Base-by-base conservation (phyloP, 495 filamentous ascomycete genomes). In the Monascus purpureus region DNA sequence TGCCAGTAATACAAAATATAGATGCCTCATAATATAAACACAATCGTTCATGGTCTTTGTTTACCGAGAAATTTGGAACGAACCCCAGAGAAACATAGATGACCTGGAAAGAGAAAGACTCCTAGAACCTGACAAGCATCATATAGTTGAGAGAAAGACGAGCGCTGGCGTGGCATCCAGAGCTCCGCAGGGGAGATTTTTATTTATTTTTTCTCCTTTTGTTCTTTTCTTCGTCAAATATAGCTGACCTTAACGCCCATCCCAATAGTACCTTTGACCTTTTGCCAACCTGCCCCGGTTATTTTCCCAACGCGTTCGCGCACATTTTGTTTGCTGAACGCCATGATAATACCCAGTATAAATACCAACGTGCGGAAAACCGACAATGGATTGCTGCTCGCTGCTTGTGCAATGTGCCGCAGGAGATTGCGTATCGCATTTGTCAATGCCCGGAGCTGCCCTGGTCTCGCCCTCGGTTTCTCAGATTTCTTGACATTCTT, bases 221-320 rank as follows among this genome's bases (percentile, higher is more conserved):
- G n/a, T n/a, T n/a, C n/a, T n/a, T n/a, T n/a, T n/a, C n/a, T 17
- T 17, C 16, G 19, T 52, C 39, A 94, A 33, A 97, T 90, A 63
- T 97, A 97, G 56, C 78, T 92, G 45, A 97, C 86, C 61, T 95
- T 96, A 31, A 93, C 82, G 1, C 92, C 90, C 88, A 96, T 95
- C 0, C 88, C 87, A 11, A 88, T 77, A 0, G 90, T 97, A 22
- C 72, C 66, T 39, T 65, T 75, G 6, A 95, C 61, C 57, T 94
- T 96, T 18, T 73, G 69, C 90, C 86, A 95, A 14, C 74, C 72
- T 17, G 66, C 52, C 31, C 69, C 70, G 25, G 86, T 49, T 19
- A 82, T 62, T 36, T 73, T 66, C 37, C 71, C 61, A 17, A 95
- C 48, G 35, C 80, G 71, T 34, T 94, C 80, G 20, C 84, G 70